Evolutionary conservation across 208 protist genomes (phyloP).

Genomic region (Novymonas esmeraldas): DNA sequence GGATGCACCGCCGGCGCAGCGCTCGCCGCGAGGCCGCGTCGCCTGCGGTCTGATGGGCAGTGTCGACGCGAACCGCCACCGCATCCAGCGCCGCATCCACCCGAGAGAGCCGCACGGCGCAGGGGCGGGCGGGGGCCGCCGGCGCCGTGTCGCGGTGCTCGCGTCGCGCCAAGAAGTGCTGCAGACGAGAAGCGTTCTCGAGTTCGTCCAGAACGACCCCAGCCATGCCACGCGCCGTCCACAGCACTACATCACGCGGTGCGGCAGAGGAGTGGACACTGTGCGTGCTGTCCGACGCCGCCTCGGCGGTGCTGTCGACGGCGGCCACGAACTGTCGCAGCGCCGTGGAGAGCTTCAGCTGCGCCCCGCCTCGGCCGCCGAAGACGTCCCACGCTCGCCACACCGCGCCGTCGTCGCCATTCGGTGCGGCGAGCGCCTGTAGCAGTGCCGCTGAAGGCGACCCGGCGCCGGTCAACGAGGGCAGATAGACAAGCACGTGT

Average conservation of each 20-base stretch:
- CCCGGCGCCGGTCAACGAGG: constrained; percentile 6
- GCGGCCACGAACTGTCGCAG: neutral
- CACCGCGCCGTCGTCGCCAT: neutral
- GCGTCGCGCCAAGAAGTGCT: too few relatives aligned
- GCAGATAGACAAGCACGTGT: constrained; percentile 61
- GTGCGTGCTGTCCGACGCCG: too few relatives aligned
- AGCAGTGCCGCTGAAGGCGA: neutral
- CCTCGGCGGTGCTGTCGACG: neutral
- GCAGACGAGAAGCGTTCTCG: too few relatives aligned
- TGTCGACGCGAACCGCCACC: too few relatives aligned
- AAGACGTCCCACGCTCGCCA: constrained; percentile 21
- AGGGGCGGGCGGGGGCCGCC: too few relatives aligned
- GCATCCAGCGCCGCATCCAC: too few relatives aligned
- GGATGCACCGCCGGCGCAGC: neutral
- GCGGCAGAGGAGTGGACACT: too few relatives aligned
- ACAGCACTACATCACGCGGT: constrained; percentile 32
- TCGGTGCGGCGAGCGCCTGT: constrained; percentile 4
- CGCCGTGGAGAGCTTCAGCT: constrained; percentile 19
- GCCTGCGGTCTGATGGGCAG: too few relatives aligned
- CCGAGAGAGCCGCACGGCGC: too few relatives aligned
- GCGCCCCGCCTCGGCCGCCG: neutral
- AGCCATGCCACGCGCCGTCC: constrained; percentile 18
- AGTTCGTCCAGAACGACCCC: neutral
- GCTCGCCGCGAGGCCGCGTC: too few relatives aligned
- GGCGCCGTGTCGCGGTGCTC: too few relatives aligned